A percentile compares a stretch with the other conserved stretches of the same genome.
Evolutionary conservation across 208 protist genomes (phyloP).

Genomic region (Leishmania lainsoni): DNA sequence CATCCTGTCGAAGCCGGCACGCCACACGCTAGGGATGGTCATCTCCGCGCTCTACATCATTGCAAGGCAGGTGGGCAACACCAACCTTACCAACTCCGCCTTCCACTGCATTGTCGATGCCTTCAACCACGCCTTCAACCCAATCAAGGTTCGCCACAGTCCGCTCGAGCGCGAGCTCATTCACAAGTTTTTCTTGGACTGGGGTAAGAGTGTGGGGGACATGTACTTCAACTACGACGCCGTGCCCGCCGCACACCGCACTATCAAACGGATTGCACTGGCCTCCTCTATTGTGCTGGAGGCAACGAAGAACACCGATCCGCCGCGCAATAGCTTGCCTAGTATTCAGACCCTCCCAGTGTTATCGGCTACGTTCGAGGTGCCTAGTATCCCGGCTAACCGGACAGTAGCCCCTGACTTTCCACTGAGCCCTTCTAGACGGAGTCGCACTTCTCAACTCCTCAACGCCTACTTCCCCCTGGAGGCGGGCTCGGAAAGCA

Average conservation of each 20-base stretch:
- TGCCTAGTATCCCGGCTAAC: conserved; percentile 12
- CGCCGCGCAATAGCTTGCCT: not conserved
- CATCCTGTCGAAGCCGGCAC: conserved; percentile 62
- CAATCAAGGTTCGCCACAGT: conserved; percentile 69
- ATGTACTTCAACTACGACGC: conserved; percentile 75
- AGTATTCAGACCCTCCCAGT: conserved; percentile 1
- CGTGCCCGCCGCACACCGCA: conserved; percentile 52
- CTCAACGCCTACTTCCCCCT: not conserved
- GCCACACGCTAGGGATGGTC: conserved; percentile 83
- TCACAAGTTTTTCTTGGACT: conserved; percentile 73
- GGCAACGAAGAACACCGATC: conserved; percentile 17
- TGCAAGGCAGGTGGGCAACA: conserved; percentile 35
- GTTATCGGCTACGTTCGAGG: conserved; percentile 23
- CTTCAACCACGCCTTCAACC: conserved; percentile 79
- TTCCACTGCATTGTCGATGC: conserved; percentile 68
- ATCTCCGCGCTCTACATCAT: conserved; percentile 72
- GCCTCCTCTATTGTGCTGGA: conserved; percentile 62
- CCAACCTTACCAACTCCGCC: conserved; percentile 50
- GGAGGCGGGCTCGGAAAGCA: conserved; percentile 14
- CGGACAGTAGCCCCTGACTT: not conserved
- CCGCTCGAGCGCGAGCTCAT: conserved; percentile 75
- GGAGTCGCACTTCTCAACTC: not conserved
- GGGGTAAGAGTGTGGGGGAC: conserved; percentile 60
- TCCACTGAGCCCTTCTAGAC: not conserved
- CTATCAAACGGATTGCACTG: conserved; percentile 64